Evolutionary conservation across 306 rosid species (phyloP).

Genomic region (Vicia villosa): DNA sequence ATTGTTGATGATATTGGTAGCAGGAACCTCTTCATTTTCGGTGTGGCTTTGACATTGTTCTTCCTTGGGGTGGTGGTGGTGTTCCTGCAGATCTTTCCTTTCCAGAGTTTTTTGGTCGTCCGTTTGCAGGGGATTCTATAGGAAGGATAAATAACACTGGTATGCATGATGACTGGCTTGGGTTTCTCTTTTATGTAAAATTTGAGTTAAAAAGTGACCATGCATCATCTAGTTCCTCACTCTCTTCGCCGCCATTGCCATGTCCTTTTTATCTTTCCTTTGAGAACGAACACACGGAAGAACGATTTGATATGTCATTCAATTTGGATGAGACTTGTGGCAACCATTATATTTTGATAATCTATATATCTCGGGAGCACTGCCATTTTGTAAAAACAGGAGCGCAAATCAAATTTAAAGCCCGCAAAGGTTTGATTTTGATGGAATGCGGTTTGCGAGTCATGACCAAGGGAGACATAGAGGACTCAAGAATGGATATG

Average conservation of each 20-base stretch:
- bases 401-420: constrained; percentile 14
- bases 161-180: neutral
- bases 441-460: constrained; percentile 3
- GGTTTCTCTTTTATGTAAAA: constrained; percentile 19
- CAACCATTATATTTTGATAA: neutral
- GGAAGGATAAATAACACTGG: neutral
- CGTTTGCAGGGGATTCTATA: neutral
- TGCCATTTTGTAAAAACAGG: constrained; percentile 30
- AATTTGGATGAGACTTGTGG: neutral
- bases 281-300: constrained; percentile 12
- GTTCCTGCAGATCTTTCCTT: neutral
- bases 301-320: neutral
- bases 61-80: neutral
- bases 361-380: constrained; percentile 7
- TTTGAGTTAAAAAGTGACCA: neutral
- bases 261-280: constrained; percentile 23
- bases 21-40: constrained; percentile 20
- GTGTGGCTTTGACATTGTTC: constrained; percentile 33
- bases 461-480: neutral
- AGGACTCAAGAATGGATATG: neutral
- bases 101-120: neutral
- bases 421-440: neutral
- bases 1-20: no score
- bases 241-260: neutral
- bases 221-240: no score